phyloP scores from a whole-genome alignment of 2,329 filamentous ascomycete genomes.

The Hymenoscyphus albidus region DNA sequence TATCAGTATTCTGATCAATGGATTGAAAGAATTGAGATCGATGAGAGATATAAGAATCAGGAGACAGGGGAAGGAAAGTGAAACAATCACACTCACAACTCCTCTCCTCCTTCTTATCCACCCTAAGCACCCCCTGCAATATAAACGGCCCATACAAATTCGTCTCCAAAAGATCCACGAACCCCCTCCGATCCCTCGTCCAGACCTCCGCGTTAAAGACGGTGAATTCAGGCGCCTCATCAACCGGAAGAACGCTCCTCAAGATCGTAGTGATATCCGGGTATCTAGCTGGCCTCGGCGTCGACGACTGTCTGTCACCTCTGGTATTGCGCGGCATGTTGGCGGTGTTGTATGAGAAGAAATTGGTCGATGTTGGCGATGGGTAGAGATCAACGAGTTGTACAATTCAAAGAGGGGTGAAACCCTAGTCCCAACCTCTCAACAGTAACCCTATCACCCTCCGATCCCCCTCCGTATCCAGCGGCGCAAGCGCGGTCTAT shows the following conservation, averaged over 20 bases:
- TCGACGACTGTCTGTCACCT: background rate
- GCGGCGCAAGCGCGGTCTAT: no score
- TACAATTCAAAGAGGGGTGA: no score
- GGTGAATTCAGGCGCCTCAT: slow-evolving; percentile 3
- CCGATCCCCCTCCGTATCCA: no score
- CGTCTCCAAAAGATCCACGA: slow-evolving; percentile 4
- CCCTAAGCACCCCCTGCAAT: slow-evolving; percentile 1
- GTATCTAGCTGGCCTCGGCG: background rate
- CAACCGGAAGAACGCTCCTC: background rate
- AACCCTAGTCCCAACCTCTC: no score
- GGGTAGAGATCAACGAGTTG: no score
- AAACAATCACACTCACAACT: slow-evolving; percentile 3
- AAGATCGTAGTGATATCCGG: slow-evolving; percentile 1
- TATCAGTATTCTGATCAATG: background rate
- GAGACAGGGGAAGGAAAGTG: background rate
- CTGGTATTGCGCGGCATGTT: slow-evolving; percentile 2
- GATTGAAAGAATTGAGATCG: background rate
- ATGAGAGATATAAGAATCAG: background rate
- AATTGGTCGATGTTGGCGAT: no score
- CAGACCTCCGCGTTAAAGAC: slow-evolving; percentile 7
- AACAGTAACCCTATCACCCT: no score
- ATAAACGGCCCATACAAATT: slow-evolving; percentile 2
- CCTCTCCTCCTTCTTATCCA: background rate
- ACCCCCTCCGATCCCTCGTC: background rate
- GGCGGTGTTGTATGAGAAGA: background rate